A percentile compares a stretch with the other conserved stretches of the same genome.
phyloP scores from a whole-genome alignment of 1,284 basidiomycete species.

The Fistulina hepatica region DNA sequence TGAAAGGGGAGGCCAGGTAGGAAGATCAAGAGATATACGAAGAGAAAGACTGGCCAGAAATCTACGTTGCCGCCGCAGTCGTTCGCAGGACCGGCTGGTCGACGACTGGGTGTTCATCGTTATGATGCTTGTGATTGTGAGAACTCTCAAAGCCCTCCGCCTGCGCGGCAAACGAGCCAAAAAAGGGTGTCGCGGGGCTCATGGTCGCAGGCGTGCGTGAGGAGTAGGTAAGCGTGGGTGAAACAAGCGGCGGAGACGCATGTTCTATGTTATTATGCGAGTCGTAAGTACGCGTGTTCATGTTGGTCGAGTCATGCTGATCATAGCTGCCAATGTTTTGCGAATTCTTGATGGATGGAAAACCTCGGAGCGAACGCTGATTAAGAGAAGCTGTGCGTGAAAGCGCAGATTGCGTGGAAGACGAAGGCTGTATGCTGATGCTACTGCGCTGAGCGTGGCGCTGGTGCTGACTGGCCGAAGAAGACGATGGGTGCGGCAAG shows the following conservation, averaged over 20 bases:
- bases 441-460: slow-evolving; percentile 34
- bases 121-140: no score
- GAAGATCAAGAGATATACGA: no score
- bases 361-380: no score
- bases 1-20: no score
- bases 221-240: slow-evolving; percentile 50
- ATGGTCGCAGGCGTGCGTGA: slow-evolving; percentile 48
- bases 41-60: no score
- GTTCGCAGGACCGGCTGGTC: no score
- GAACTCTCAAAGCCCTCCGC: not conserved
- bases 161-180: slow-evolving; percentile 29
- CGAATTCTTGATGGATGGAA: slow-evolving; percentile 1
- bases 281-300: no score
- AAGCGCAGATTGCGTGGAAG: not conserved
- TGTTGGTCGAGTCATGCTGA: slow-evolving; percentile 11
- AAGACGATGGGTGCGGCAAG: slow-evolving; percentile 17
- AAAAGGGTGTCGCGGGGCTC: slow-evolving; percentile 52
- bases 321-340: not conserved
- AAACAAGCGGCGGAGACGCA: slow-evolving; percentile 41
- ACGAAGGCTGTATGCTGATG: slow-evolving; percentile 26
- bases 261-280: no score
- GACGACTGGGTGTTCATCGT: no score
- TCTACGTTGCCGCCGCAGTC: no score
- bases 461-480: slow-evolving; percentile 20
- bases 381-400: no score